phyloP scores from a whole-genome alignment of 2,329 filamentous ascomycete genomes.

The Exophiala sp. region DNA sequence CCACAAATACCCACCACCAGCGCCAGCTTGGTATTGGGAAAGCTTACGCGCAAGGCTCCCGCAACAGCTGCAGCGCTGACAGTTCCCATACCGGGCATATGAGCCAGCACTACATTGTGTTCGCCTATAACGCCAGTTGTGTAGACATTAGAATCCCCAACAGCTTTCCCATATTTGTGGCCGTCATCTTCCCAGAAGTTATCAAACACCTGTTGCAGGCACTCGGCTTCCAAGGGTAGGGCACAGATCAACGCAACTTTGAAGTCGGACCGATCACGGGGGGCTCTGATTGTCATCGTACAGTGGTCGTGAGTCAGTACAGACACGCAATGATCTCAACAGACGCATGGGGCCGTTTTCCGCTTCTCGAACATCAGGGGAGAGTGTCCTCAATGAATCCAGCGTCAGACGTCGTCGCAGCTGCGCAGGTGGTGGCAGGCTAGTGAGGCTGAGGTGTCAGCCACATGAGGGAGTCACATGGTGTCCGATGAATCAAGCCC shows the following conservation, averaged over 20 bases:
- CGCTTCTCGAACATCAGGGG: no score
- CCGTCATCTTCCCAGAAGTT: conserved; percentile 99
- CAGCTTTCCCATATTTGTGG: conserved; percentile 50
- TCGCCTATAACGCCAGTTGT: conserved; percentile 23
- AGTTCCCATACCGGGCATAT: conserved; percentile 36
- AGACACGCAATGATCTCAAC: no score
- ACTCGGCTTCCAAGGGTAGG: conserved; percentile 5
- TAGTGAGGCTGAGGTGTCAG: no score
- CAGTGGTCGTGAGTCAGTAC: no score
- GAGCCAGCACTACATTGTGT: conserved; percentile 26
- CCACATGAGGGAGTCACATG: no score
- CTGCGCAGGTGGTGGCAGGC: no score
- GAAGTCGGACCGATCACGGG: conserved; percentile 3
- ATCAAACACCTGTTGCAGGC: conserved; percentile 54
- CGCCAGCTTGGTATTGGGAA: conserved; percentile 31
- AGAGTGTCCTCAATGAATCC: no score
- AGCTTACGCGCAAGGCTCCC: conserved; percentile 34
- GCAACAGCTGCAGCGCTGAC: conserved; percentile 9
- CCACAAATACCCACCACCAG: conserved; percentile 42
- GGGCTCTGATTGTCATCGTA: background rate
- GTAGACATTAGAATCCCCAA: conserved; percentile 17
- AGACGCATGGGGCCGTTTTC: no score
- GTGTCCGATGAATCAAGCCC: no score
- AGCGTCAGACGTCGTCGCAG: no score
- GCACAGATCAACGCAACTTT: conserved; percentile 12